These are phyloP conservation scores for Melampsora larici-populina DNA, from an alignment of 1,284 basidiomycete genomes.

Conservation along the genomic window DNA sequence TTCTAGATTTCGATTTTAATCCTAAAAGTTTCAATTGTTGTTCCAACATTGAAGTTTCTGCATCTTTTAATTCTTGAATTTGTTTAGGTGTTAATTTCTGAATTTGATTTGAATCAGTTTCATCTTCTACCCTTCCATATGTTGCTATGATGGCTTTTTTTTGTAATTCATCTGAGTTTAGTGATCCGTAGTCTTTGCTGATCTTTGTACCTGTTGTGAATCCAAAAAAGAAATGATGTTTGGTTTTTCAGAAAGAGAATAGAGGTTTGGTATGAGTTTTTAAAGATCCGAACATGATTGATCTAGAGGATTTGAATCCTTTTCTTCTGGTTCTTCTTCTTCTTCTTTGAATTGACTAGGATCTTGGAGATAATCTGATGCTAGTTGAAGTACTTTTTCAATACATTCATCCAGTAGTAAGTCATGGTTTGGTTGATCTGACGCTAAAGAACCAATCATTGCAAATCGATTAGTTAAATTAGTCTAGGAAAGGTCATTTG, in stretches of 20 bases:
- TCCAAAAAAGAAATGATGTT: too few relatives aligned
- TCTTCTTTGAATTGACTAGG: background rate
- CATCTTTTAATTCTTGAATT: background rate
- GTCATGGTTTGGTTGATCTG: too few relatives aligned
- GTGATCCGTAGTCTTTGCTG: too few relatives aligned
- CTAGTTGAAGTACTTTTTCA: background rate
- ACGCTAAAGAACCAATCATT: too few relatives aligned
- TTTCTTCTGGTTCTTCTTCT: background rate
- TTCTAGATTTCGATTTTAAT: slow-evolving; percentile 30
- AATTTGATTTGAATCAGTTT: background rate
- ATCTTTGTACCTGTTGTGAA: background rate
- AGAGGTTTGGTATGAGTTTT: background rate
- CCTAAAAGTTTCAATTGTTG: slow-evolving; percentile 36
- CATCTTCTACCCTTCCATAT: slow-evolving; percentile 30
- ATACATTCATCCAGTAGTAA: background rate
- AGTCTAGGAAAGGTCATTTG: too few relatives aligned
- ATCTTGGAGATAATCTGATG: background rate
- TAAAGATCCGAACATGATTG: too few relatives aligned
- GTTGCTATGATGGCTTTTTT: slow-evolving; percentile 11
- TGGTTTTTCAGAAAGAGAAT: background rate
- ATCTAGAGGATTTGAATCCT: too few relatives aligned
- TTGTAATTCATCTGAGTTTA: too few relatives aligned
- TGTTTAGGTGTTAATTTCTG: background rate
- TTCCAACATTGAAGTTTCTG: background rate
- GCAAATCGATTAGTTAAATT: too few relatives aligned